phyloP scores from a whole-genome alignment of 352 stramenopile species.

The Globisporangium apiculatum region DNA sequence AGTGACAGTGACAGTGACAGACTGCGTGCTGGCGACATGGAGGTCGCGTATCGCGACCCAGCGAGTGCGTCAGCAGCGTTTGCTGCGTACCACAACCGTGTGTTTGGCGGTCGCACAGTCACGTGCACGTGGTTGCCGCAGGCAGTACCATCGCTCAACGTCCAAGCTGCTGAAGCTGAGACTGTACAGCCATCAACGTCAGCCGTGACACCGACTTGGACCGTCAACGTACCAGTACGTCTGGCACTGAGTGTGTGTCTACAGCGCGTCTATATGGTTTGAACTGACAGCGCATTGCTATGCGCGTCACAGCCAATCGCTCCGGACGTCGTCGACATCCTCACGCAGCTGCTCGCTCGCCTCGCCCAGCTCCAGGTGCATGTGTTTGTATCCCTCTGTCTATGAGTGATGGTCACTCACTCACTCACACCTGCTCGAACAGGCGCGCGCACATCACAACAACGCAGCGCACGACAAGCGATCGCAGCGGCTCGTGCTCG shows the following conservation, averaged over 20 bases:
- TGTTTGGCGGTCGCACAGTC: conserved; percentile 8
- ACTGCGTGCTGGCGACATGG: conserved; percentile 1
- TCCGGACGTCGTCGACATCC: not conserved
- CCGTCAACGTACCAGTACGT: too few species aligned
- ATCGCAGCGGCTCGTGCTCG: conserved; percentile 12
- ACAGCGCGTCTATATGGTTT: too few species aligned
- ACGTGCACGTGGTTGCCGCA: conserved; percentile 2
- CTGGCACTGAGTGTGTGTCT: too few species aligned
- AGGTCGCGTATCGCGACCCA: conserved; percentile 2
- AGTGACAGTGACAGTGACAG: not conserved
- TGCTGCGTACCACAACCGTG: not conserved
- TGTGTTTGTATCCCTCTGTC: not conserved
- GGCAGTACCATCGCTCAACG: too few species aligned
- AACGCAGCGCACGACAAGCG: conserved; percentile 11
- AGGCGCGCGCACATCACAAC: conserved; percentile 12
- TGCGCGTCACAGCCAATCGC: conserved; percentile 1
- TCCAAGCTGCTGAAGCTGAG: not conserved
- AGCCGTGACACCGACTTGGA: not conserved
- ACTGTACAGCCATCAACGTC: not conserved
- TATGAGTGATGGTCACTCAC: too few species aligned
- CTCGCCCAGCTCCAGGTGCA: conserved; percentile 12
- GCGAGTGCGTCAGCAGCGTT: conserved; percentile 5
- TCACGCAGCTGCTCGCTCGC: conserved; percentile 9
- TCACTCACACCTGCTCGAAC: not conserved
- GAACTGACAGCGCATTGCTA: too few species aligned